phyloP scores from a whole-genome alignment of 179 eudicot species.

The Gypsophila paniculata region DNA sequence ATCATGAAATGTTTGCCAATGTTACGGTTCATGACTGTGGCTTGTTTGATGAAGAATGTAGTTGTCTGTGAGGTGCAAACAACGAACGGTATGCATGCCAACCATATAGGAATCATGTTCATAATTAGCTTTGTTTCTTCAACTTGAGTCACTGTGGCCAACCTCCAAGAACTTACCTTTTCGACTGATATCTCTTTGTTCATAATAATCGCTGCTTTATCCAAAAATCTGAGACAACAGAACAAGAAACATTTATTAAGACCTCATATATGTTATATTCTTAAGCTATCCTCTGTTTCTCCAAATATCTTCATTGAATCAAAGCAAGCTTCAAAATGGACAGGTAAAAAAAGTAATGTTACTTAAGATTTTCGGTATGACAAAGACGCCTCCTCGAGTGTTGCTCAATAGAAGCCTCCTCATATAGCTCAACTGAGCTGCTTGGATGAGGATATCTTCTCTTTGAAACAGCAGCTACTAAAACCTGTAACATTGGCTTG shows the following conservation, averaged over 20 bases:
- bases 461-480: constrained; percentile 12
- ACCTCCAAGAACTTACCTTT: constrained; percentile 12
- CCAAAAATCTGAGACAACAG: constrained; percentile 12
- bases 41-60: constrained; percentile 19
- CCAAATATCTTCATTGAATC: too few relatives aligned
- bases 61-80: constrained; percentile 14
- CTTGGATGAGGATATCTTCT: constrained; percentile 7
- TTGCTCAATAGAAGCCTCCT: background rate
- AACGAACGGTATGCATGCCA: constrained; percentile 10
- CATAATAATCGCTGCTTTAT: constrained; percentile 3
- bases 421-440: constrained; percentile 3
- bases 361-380: constrained; percentile 16
- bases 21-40: constrained; percentile 6
- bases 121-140: constrained; percentile 18
- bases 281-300: too few relatives aligned
- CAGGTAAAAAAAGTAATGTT: background rate
- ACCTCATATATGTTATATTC: background rate
- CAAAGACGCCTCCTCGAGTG: constrained; percentile 9
- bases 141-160: constrained; percentile 15
- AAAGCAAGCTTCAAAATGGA: too few relatives aligned
- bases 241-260: background rate
- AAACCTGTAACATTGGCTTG: constrained; percentile 15
- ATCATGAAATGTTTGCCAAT: background rate
- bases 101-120: constrained; percentile 19
- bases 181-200: background rate